Evolutionary conservation across 192 early-diverging fungal genomes (phyloP).

Genomic region (Coemansia sp.): DNA sequence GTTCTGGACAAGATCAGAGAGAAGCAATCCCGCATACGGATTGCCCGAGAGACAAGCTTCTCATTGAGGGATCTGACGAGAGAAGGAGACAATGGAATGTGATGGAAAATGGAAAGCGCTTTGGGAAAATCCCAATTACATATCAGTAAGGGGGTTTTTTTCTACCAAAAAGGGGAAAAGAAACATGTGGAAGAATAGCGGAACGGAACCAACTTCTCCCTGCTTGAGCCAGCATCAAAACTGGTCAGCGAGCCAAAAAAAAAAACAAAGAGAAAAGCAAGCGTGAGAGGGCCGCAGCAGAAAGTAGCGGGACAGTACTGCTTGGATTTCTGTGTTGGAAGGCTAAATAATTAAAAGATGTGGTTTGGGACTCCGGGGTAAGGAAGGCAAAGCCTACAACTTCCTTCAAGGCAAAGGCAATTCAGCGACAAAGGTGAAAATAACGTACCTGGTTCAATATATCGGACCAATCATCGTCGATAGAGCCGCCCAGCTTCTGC

Average conservation of each 20-base stretch:
- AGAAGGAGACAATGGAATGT: not conserved
- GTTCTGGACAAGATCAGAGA: not conserved
- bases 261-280: no score
- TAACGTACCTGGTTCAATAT: slow-evolving; percentile 48
- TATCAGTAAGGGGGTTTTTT: not conserved
- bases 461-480: slow-evolving; percentile 51
- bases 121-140: slow-evolving; percentile 9
- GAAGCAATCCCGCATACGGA: not conserved
- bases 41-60: not conserved
- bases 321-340: no score
- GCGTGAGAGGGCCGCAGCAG: no score
- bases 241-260: not conserved
- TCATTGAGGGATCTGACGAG: not conserved
- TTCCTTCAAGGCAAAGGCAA: no score
- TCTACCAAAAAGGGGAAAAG: not conserved
- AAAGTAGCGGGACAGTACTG: no score
- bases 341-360: no score
- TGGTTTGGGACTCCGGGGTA: no score
- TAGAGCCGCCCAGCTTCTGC: slow-evolving; percentile 32
- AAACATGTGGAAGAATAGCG: slow-evolving; percentile 1
- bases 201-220: not conserved
- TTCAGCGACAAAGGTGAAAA: not conserved
- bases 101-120: not conserved
- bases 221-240: not conserved
- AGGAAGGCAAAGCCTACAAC: no score